A percentile compares a stretch with the other conserved stretches of the same genome.
Evolutionary conservation across 2,329 filamentous ascomycete genomes (phyloP).

Genomic region (Arthrobotrys iridis): DNA sequence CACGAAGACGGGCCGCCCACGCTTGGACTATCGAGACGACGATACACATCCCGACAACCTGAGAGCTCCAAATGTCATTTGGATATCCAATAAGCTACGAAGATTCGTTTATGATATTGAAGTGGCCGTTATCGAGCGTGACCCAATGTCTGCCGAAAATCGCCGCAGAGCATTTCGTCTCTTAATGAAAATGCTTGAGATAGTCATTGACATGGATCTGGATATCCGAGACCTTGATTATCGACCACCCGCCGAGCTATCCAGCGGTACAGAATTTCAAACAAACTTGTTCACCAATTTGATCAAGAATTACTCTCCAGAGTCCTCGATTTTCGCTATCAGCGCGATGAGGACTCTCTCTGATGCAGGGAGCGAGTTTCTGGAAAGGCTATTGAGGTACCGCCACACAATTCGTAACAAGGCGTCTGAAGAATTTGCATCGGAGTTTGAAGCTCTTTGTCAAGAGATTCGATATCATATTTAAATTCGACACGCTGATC

Average conservation of each 20-base stretch:
- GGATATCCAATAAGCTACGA: conserved; percentile 16
- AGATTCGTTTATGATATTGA: conserved; percentile 38
- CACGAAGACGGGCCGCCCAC: conserved; percentile 34
- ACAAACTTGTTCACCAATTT: conserved; percentile 36
- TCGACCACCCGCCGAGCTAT: conserved; percentile 17
- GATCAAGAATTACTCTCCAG: conserved; percentile 22
- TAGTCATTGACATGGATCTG: conserved; percentile 25
- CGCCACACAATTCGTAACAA: conserved; percentile 16
- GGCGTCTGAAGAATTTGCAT: conserved; percentile 12
- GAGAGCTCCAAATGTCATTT: conserved; percentile 38
- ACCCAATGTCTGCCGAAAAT: conserved; percentile 10
- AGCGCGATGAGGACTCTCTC: conserved; percentile 27
- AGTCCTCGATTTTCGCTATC: conserved; percentile 28
- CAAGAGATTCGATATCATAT: conserved; percentile 14
- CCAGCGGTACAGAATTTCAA: conserved; percentile 15
- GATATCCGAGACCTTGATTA: conserved; percentile 1
- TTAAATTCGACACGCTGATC: no score
- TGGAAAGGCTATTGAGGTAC: neutral
- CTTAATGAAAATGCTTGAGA: conserved; percentile 31
- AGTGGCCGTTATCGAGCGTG: conserved; percentile 8
- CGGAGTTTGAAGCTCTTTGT: conserved; percentile 32
- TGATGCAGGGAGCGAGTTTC: conserved; percentile 1
- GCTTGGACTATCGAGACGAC: conserved; percentile 23
- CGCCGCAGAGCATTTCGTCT: conserved; percentile 19
- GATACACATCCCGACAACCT: conserved; percentile 25